Percentiles rank a stretch among this genome's conserved stretches.
phyloP scores from a whole-genome alignment of 2,329 filamentous ascomycete genomes.

The Neodidymelliopsis sp. region DNA sequence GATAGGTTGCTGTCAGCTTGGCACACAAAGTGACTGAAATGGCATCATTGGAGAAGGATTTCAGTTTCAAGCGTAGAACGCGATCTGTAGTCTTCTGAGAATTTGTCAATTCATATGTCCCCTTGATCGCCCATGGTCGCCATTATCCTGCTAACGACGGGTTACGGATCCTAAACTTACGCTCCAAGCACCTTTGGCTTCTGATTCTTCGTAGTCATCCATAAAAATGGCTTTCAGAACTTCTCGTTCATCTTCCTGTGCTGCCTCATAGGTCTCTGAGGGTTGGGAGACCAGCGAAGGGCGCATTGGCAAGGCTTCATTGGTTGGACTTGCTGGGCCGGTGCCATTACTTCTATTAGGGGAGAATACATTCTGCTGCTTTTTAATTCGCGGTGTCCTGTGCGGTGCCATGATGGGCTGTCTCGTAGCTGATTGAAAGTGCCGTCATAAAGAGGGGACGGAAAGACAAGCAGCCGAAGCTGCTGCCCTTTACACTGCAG shows the following conservation, averaged over 20 bases:
- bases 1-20: constrained; percentile 88
- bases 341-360: constrained; percentile 34
- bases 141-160: too few species aligned
- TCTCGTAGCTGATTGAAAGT: constrained; percentile 44
- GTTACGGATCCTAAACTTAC: constrained; percentile 55
- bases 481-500: constrained; percentile 54
- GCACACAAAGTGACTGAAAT: constrained; percentile 76
- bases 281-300: constrained; percentile 46
- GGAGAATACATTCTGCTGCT: constrained; percentile 43
- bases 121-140: too few species aligned
- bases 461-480: constrained; percentile 57
- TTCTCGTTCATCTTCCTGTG: constrained; percentile 87
- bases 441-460: constrained; percentile 44
- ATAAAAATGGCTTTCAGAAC: constrained; percentile 87
- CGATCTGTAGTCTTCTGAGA: constrained; percentile 78
- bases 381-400: constrained; percentile 54
- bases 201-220: constrained; percentile 82
- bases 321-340: constrained; percentile 33
- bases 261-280: constrained; percentile 75
- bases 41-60: constrained; percentile 74
- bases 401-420: constrained; percentile 56
- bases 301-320: constrained; percentile 40
- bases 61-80: constrained; percentile 81
- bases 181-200: constrained; percentile 82
- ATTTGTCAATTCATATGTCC: constrained; percentile 4